These are phyloP conservation scores for Ceratobasidium sp. DNA, from an alignment of 1,284 basidiomycete species.

Conservation along the genomic window DNA sequence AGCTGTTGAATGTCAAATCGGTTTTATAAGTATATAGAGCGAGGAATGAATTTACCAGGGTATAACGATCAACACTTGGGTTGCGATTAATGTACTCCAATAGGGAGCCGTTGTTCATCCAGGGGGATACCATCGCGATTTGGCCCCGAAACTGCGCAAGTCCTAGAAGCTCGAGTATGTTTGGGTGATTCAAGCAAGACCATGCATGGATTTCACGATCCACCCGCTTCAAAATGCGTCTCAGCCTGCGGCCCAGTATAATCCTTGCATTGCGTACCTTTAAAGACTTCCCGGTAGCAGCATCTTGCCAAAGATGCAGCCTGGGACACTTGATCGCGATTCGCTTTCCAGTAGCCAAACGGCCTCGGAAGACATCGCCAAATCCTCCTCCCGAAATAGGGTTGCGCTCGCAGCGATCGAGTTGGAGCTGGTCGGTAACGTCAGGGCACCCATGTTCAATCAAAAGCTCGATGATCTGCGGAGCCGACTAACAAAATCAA, in stretches of 20 bases:
- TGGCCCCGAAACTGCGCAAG: not conserved
- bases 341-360: not conserved
- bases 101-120: not conserved
- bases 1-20: not conserved
- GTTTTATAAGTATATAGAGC: too few species aligned
- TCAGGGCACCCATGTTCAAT: not conserved
- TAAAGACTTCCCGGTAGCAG: not conserved
- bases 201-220: not conserved
- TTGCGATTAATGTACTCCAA: not conserved
- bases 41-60: not conserved
- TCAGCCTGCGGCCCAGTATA: not conserved
- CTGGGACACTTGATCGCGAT: not conserved
- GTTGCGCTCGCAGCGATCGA: not conserved
- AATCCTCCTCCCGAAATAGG: not conserved
- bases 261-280: not conserved
- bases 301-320: not conserved
- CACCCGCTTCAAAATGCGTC: not conserved
- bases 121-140: not conserved
- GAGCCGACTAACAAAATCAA: too few species aligned
- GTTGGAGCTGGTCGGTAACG: not conserved
- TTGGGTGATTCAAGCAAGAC: not conserved
- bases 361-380: not conserved
- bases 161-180: not conserved
- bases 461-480: not conserved
- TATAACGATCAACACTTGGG: constrained; percentile 1